Evolutionary conservation across 139 green algal species (phyloP), one percentile per base, ranked within the genome.

Genomic region (Chlamydomonas schloesseri): DNA sequence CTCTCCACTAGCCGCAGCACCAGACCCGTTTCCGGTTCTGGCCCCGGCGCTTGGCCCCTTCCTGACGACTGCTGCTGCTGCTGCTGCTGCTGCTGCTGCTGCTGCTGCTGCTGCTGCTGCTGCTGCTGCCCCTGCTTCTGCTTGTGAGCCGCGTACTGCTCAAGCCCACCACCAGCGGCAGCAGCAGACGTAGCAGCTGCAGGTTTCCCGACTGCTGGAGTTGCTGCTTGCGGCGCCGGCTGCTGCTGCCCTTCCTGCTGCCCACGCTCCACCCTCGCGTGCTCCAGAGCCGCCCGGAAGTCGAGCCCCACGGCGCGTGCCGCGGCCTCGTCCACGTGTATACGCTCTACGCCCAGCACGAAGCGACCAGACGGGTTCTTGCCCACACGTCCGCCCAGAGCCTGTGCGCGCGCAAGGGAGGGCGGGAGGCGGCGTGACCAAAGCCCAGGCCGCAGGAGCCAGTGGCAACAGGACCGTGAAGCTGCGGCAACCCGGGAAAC

Each of bases 361-460:
- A 65, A 95, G 23, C 88, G 73, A 9, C 89, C 90, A 24, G 80
- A 89, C 14, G 92, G 90, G 60, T 95, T 95, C n/a, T 42, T 76
- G 57, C 88, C 92, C 24, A 93, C 89, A 1, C 37, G 34, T 8
- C 90, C 91, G 9, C 92, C 92, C 17, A 95, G 87, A 9, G 89
- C 91, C 42, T 75, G 29, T 1, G 87, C 5, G 42, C n/a, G n/a
- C n/a, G n/a, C n/a, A n/a, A n/a, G n/a, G 46, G 0, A 36, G 21
- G 58, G 75, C 6, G 21, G 14, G 58, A 31, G 57, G 33, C 2
- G 36, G 57, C 17, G 57, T 24, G 57, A 65, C 14, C 17, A 4
- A 65, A n/a, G n/a, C n/a, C n/a, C n/a, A n/a, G n/a, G n/a, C n/a
- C n/a, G n/a, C n/a, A n/a, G n/a, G n/a, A n/a, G n/a, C n/a, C n/a